Percentiles rank a stretch among this genome's conserved stretches.
phyloP scores from a whole-genome alignment of 176 grass and related monocot species.

The Cenchrus purpureus region DNA sequence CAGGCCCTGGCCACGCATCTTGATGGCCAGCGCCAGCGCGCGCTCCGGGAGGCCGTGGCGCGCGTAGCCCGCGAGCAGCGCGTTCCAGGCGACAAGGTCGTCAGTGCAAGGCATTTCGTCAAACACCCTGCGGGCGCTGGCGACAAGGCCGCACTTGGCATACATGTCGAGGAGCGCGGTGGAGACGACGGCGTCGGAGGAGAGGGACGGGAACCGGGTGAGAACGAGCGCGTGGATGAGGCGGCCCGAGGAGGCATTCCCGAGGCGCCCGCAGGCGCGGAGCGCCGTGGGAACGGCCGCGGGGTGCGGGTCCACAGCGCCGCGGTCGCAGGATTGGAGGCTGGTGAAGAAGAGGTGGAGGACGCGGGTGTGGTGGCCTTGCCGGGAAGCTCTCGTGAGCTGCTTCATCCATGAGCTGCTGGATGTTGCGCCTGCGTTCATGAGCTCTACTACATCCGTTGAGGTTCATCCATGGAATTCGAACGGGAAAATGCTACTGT shows the following conservation, averaged over 20 bases:
- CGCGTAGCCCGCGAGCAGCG: conserved; percentile 67
- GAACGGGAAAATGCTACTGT: too few relatives aligned
- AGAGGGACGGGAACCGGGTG: conserved; percentile 34
- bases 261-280: conserved; percentile 56
- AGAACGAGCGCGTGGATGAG: conserved; percentile 50
- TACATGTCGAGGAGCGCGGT: conserved; percentile 72
- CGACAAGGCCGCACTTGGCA: conserved; percentile 52
- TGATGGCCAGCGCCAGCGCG: conserved; percentile 53
- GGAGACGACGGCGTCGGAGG: conserved; percentile 46
- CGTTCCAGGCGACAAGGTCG: conserved; percentile 71
- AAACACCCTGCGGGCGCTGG: conserved; percentile 62
- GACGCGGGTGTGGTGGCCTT: conserved; percentile 41
- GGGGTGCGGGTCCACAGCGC: conserved; percentile 31
- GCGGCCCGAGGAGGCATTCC: conserved; percentile 39
- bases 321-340: conserved; percentile 5
- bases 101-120: conserved; percentile 37
- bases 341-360: conserved; percentile 62
- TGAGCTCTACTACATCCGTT: neutral
- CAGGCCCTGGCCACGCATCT: conserved; percentile 50
- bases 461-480: neutral
- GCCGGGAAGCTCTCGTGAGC: conserved; percentile 52
- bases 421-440: conserved; percentile 3
- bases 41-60: conserved; percentile 44
- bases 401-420: conserved; percentile 54
- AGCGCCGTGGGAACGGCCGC: conserved; percentile 57